Evolutionary conservation across 2,329 filamentous ascomycete genomes (phyloP).

Genomic region (Plenodomus biglobosus): DNA sequence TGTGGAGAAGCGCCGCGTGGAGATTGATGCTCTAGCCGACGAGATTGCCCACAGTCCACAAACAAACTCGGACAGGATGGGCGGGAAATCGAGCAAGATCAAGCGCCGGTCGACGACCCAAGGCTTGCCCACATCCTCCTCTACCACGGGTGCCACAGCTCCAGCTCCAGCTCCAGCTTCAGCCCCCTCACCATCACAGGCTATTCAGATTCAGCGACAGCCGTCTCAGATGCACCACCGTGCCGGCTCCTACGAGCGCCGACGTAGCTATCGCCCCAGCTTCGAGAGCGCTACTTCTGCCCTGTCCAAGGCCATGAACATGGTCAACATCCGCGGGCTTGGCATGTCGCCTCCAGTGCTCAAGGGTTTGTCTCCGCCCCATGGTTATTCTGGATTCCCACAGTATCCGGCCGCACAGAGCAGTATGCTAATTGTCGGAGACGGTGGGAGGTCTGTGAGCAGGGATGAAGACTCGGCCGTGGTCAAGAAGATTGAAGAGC

Average conservation of each 20-base stretch:
- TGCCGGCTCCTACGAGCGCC: conserved; percentile 77
- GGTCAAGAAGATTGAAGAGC: conserved; percentile 83
- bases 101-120: conserved; percentile 78
- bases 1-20: conserved; percentile 91
- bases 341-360: conserved; percentile 65
- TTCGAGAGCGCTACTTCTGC: conserved; percentile 82
- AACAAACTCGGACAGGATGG: conserved; percentile 47
- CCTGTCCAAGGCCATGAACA: conserved; percentile 91
- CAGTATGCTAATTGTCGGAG: conserved; percentile 64
- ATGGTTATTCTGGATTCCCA: conserved; percentile 79
- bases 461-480: conserved; percentile 79
- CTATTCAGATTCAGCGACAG: conserved; percentile 71
- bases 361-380: conserved; percentile 67
- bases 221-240: conserved; percentile 67
- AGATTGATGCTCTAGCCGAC: conserved; percentile 96
- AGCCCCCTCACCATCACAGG: conserved; percentile 59
- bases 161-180: too few relatives aligned
- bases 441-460: conserved; percentile 61
- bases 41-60: conserved; percentile 84
- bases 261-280: conserved; percentile 71
- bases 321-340: conserved; percentile 78
- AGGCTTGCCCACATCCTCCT: conserved; percentile 67
- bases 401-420: conserved; percentile 73
- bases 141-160: conserved; percentile 68
- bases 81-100: conserved; percentile 63